Evolutionary conservation across 495 filamentous ascomycete species (phyloP).

Genomic region (Aspergillus olivimuriae): DNA sequence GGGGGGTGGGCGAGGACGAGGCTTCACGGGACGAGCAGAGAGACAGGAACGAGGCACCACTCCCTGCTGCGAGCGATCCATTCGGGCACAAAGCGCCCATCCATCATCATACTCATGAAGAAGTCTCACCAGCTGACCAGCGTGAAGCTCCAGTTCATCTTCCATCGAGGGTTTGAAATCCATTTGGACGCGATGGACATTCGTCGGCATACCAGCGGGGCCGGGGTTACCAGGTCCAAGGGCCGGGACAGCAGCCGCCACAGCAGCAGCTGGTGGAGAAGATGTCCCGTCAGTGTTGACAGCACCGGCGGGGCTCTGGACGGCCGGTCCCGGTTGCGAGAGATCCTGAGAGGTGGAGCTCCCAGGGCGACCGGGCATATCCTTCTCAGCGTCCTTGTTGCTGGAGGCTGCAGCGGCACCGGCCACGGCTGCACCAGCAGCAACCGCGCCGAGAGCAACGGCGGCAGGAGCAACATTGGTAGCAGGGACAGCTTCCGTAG

Average conservation of each 20-base stretch:
- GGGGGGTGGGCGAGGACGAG: slow-evolving; percentile 56
- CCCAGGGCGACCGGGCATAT: slow-evolving; percentile 15
- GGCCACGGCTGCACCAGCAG: slow-evolving; percentile 35
- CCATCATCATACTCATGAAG: slow-evolving; percentile 98
- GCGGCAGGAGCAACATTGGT: background rate
- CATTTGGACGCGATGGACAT: slow-evolving; percentile 86
- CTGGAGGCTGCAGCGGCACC: slow-evolving; percentile 27
- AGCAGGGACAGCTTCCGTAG: slow-evolving; percentile 5
- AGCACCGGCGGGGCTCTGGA: slow-evolving; percentile 13
- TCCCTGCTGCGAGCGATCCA: slow-evolving; percentile 87
- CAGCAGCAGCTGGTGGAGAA: too few species aligned
- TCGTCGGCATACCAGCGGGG: slow-evolving; percentile 34
- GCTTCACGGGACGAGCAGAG: slow-evolving; percentile 86
- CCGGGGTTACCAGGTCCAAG: slow-evolving; percentile 34
- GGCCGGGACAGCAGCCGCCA: slow-evolving; percentile 24
- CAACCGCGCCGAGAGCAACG: slow-evolving; percentile 16
- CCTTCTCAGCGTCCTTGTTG: slow-evolving; percentile 33
- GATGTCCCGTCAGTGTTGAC: too few species aligned
- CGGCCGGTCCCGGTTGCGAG: slow-evolving; percentile 9
- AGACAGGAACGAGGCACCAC: slow-evolving; percentile 91
- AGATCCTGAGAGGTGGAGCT: slow-evolving; percentile 16
- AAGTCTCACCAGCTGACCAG: slow-evolving; percentile 78
- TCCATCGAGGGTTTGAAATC: slow-evolving; percentile 91
- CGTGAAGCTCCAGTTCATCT: slow-evolving; percentile 76
- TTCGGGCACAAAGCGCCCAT: slow-evolving; percentile 89